phyloP scores from a whole-genome alignment of 352 stramenopile species.

The Globisporangium heterothallicum region DNA sequence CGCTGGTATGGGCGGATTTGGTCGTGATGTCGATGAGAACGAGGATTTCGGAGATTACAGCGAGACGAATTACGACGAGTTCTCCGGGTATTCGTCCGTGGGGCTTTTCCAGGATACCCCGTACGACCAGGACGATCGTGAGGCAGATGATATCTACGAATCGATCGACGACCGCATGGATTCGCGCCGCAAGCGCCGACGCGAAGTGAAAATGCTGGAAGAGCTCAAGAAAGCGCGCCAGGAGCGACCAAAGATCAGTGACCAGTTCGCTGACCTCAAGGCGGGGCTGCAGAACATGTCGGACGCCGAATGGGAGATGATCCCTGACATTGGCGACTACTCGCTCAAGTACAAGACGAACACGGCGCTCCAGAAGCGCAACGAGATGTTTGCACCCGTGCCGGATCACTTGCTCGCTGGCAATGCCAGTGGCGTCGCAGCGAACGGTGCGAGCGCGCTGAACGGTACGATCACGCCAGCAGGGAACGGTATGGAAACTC shows the following conservation, averaged over 20 bases:
- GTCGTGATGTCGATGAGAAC: slow-evolving; percentile 81
- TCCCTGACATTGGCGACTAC: slow-evolving; percentile 97
- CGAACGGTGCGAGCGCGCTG: slow-evolving; percentile 17
- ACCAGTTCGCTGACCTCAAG: slow-evolving; percentile 98
- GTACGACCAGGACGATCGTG: slow-evolving; percentile 96
- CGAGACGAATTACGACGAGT: slow-evolving; percentile 91
- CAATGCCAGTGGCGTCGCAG: slow-evolving; percentile 20
- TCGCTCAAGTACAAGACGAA: slow-evolving; percentile 90
- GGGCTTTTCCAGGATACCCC: slow-evolving; percentile 88
- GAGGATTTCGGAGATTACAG: slow-evolving; percentile 87
- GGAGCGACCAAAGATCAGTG: slow-evolving; percentile 91
- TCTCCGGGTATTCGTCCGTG: slow-evolving; percentile 80
- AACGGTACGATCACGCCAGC: slow-evolving; percentile 55
- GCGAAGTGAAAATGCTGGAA: slow-evolving; percentile 79
- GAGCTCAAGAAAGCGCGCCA: slow-evolving; percentile 84
- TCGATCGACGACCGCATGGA: slow-evolving; percentile 96
- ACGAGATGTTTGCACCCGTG: slow-evolving; percentile 94
- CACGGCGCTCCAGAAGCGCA: slow-evolving; percentile 87
- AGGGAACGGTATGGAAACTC: slow-evolving; percentile 42
- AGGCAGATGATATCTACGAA: slow-evolving; percentile 96
- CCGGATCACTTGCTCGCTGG: slow-evolving; percentile 90
- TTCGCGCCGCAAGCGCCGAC: slow-evolving; percentile 79
- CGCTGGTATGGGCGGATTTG: slow-evolving; percentile 76
- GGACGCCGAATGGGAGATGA: slow-evolving; percentile 93
- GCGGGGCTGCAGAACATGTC: slow-evolving; percentile 87